Evolutionary conservation across 2,329 filamentous ascomycete species (phyloP), one percentile per base, ranked within the genome.

Genomic region (Microsporum canis): DNA sequence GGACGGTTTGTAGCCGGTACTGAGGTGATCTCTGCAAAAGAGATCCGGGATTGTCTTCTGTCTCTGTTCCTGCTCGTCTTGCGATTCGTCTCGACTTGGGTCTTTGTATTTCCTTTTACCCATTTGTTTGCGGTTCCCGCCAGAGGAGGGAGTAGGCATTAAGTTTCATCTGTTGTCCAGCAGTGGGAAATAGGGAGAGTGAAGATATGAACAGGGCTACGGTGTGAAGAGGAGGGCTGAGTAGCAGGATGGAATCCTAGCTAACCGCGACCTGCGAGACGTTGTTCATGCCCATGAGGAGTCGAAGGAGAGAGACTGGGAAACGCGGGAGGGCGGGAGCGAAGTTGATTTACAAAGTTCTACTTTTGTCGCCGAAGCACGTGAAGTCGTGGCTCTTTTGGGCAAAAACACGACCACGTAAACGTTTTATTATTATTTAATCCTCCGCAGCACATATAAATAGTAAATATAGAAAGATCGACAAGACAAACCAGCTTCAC

Each of bases 31-130:
- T 63, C 67, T 66, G 33, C 76, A 72, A 65, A 80, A 75, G 58
- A 79, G 70, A 60, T 78, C 73, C 39, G 76, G 75, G 62, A 79
- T 76, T 49, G 74, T 77, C 62, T 72, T 70, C 66, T 72, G 70
- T 34, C 58, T 65, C 67, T 65, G 61, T 64, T 63, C 45, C 38
- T 66, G 67, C 59, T 71, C 70, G 55, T 69, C 67, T 61, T 61
- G 71, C 71, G 66, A 66, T 71, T 65, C 70, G 70, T 64, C 72
- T 47, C 39, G 39, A 69, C 63, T 63, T 29, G 61, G 58, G 47
- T 62, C 55, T 33, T 69, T 65, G 63, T 71, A 70, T 69, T 75
- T 77, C 68, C 74, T 73, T 67, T 76, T 76, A 65, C 71, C 71
- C 67, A 66, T 70, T 64, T 71, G 71, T 67, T 73, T 74, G 69